Conservation (phyloP, 164 flowering plant species). For the Cinnamomum chago region DNA sequence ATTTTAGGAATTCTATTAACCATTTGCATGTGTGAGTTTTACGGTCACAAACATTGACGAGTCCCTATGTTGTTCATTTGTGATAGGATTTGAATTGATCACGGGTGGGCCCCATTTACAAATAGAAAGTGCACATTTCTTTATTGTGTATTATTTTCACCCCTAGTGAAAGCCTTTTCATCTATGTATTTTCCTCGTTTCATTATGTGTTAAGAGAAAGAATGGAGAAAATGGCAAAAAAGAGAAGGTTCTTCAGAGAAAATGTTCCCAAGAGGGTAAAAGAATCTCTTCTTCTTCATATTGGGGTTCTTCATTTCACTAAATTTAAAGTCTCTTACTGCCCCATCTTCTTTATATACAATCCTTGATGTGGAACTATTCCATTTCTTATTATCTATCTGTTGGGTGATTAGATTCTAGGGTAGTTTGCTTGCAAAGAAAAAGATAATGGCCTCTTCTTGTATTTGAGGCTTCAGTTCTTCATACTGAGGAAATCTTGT, state of each 20-base stretch:
- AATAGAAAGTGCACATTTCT: no score
- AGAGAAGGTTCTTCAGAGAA: slow-evolving; percentile 3
- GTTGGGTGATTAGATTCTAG: not conserved
- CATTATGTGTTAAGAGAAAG: not conserved
- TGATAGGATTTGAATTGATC: no score
- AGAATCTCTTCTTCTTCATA: slow-evolving; percentile 13
- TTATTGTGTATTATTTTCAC: no score
- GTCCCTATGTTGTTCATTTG: no score
- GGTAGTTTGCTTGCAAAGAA: not conserved
- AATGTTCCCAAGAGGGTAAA: slow-evolving; percentile 32
- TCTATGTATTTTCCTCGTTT: no score
- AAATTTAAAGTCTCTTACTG: not conserved
- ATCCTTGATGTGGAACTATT: not conserved
- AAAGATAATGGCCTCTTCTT: not conserved
- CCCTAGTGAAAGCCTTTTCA: no score
- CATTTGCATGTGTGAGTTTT: no score
- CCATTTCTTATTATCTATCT: not conserved
- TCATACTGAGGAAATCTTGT: not conserved
- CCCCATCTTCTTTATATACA: not conserved
- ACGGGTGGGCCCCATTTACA: no score
- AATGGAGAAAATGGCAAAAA: not conserved
- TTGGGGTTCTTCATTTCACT: not conserved
- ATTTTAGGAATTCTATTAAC: no score
- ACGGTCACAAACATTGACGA: no score
- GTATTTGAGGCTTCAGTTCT: not conserved